Base-by-base conservation (phyloP, 1,284 basidiomycete species). In the Ceratobasidium papillatum region DNA sequence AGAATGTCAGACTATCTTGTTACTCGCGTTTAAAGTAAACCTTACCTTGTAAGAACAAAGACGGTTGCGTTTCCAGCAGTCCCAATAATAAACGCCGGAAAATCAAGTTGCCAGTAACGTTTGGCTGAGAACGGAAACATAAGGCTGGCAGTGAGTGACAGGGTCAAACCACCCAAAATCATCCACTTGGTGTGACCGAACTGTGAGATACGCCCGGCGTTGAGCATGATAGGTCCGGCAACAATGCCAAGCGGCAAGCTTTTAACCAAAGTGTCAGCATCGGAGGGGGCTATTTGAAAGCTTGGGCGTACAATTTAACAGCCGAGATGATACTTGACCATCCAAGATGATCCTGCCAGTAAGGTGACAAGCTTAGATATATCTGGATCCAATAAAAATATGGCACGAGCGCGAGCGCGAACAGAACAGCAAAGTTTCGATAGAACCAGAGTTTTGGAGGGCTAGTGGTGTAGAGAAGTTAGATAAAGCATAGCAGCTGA, bases 21-120 rank as follows among this genome's bases (percentile, higher is more conserved):
- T 30, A 30, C 12, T 7, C 12, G 12, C 43, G 19, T 32, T 30
- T 1, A 72, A 3, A 19, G 25, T 17, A 25, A 22, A 4, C 56
- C 72, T 51, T 68, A 77, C 76, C 78, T 80, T 65, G 27, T 77
- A 19, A 62, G 75, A 19, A 77, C 75, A 69, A 66, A 75, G 22
- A 75, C 63, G 38, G 49, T 19, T 17, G 68, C n/a, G 0, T 22
- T 71, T 51, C 74, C 74, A 32, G 41, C 63, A n/a, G 74, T 71
- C n/a, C 74, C 74, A 41, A 69, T 68, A 17, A 68, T 64, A 64
- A 87, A 86, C 25, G 83, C 87, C 22, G 87, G 87, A 78, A 88
- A 85, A 62, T 84, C 81, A 75, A 82, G 81, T 0, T 79, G 77
- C 85, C 84, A 88, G 79, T 87, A 88, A n/a, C 82, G 79, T n/a